phyloP scores from a whole-genome alignment of 495 filamentous ascomycete genomes.

The Wilcoxina mikolae region DNA sequence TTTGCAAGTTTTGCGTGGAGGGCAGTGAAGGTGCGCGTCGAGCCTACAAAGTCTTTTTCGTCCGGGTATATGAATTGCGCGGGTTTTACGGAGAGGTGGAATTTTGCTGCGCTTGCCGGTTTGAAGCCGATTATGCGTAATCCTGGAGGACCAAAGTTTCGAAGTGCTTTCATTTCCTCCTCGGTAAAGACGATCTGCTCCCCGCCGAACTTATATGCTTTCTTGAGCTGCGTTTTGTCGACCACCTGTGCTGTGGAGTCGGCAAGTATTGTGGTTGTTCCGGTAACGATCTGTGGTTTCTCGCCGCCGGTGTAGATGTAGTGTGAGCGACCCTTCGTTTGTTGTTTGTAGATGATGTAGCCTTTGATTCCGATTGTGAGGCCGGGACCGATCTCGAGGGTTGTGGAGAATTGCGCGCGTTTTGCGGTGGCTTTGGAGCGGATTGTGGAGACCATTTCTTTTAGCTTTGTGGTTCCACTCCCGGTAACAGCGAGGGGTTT shows the following conservation, averaged over 20 bases:
- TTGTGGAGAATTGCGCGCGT: constrained; percentile 69
- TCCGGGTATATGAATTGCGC: constrained; percentile 89
- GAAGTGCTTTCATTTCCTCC: constrained; percentile 63
- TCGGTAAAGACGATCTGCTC: constrained; percentile 72
- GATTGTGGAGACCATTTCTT: constrained; percentile 73
- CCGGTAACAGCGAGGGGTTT: constrained; percentile 34
- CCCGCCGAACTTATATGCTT: constrained; percentile 91
- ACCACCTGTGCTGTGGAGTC: constrained; percentile 60
- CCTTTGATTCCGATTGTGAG: constrained; percentile 83
- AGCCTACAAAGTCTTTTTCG: constrained; percentile 78
- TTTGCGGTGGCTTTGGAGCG: constrained; percentile 83
- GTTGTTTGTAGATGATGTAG: constrained; percentile 73
- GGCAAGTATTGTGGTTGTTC: constrained; percentile 54
- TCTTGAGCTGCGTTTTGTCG: constrained; percentile 68
- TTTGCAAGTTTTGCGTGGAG: constrained; percentile 73
- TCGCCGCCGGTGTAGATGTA: constrained; percentile 79
- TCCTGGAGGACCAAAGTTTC: constrained; percentile 62
- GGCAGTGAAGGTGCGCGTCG: constrained; percentile 81
- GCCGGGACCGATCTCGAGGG: constrained; percentile 72
- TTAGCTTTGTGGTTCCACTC: constrained; percentile 59
- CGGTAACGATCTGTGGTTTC: constrained; percentile 60
- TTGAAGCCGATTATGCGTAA: constrained; percentile 95
- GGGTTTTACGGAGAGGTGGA: constrained; percentile 75
- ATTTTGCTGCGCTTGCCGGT: constrained; percentile 52
- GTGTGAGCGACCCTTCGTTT: constrained; percentile 61